Evolutionary conservation across 1,139 yeast genomes (phyloP), one percentile per base, ranked within the genome.

Genomic region (Scheffersomyces insectosa): DNA sequence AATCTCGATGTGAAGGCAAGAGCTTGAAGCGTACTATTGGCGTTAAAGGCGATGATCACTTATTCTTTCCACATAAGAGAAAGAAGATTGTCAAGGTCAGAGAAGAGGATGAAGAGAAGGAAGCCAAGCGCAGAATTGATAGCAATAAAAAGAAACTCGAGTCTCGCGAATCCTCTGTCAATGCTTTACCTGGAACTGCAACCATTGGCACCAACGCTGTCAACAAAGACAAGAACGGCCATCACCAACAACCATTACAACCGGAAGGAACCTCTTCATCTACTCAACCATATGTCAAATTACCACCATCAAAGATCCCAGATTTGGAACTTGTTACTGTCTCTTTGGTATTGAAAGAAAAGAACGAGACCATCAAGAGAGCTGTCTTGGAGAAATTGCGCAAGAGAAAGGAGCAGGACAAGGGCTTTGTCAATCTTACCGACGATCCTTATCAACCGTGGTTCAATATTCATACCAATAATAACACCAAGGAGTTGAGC

Each of bases 371-470:
- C 13, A 85, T 91, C 50, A 83, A 83, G 51, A 79, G 83, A 43
- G 95, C 89, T 10, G 96, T 93, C 39, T 79, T 83, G 52, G 96
- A 88, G 53, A 88, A 88, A 62, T 74, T 93, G 62, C 81, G 83
- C 41, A 83, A 84, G 49, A 75, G 98, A 44, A 80, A 79, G 45
- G 81, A 80, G 42, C 81, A 77, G 44, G 98, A 93, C 63, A 71
- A 74, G 42, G 82, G 81, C 3, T 91, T 83, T 80, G 78, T 87
- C 51, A 93, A 93, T 59, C 76, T 88, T 43, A 88, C 98, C 1
- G 97, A 91, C 66, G 91, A 88, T 66, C 87, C 95, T n/a, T 81
- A 82, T 57, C 88, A 85, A 56, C 97, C 97, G n/a, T 83, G 78
- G 46, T 85, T 89, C 60, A 83, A 86, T 52, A 78, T 89, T 45